Conservation (phyloP, 2,329 filamentous ascomycete genomes). For the Xylaria sp. region DNA sequence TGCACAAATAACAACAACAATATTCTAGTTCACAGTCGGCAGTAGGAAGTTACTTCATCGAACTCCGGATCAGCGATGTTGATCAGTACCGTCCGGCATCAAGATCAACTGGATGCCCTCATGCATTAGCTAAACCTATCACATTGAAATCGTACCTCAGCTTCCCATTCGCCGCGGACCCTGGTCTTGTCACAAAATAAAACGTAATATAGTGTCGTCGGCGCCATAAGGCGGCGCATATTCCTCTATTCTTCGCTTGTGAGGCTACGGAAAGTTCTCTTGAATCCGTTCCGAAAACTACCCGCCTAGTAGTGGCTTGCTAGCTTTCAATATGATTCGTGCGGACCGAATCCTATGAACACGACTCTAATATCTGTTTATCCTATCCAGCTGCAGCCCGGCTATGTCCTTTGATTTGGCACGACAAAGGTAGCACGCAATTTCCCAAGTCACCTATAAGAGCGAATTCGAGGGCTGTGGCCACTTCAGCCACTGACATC, state of each 20-base stretch:
- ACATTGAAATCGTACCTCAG: constrained; percentile 16
- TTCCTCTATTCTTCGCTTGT: background rate
- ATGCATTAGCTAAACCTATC: constrained; percentile 10
- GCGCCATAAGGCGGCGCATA: background rate
- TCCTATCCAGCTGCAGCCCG: background rate
- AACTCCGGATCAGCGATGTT: background rate
- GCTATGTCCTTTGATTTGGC: background rate
- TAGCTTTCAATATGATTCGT: background rate
- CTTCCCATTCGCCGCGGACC: constrained; percentile 5
- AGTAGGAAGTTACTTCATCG: background rate
- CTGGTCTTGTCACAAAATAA: background rate
- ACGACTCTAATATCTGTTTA: background rate
- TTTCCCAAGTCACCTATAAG: background rate
- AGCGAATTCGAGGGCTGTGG: constrained; percentile 13
- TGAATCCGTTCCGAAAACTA: constrained; percentile 1
- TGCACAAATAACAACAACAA: no score
- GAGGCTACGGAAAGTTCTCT: background rate
- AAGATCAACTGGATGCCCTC: background rate
- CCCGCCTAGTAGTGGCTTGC: constrained; percentile 8
- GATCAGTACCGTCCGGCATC: constrained; percentile 12
- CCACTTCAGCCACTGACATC: constrained; percentile 10
- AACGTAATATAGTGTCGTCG: background rate
- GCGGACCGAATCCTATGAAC: constrained; percentile 1
- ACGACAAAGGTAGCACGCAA: background rate
- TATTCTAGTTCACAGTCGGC: constrained; percentile 5